These are phyloP conservation scores for Phyllosticta citriasiana DNA, from an alignment of 2,329 filamentous ascomycete genomes.

Conservation along the genomic window DNA sequence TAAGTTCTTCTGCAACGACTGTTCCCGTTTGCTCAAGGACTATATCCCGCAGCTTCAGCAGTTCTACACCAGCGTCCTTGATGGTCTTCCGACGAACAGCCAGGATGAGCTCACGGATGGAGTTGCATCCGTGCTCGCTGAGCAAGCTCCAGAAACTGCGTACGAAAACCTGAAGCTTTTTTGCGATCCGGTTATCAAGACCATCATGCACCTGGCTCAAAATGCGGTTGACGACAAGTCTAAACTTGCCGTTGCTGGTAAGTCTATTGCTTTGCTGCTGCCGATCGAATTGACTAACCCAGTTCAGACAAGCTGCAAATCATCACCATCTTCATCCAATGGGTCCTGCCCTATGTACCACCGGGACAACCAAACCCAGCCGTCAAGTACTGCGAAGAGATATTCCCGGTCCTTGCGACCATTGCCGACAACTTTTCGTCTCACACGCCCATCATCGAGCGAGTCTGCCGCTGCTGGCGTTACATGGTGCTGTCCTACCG, in stretches of 20 bases:
- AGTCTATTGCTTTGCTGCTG: slow-evolving; percentile 11
- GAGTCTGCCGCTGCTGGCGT: slow-evolving; percentile 90
- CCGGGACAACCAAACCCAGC: slow-evolving; percentile 71
- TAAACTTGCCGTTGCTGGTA: slow-evolving; percentile 77
- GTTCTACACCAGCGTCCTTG: slow-evolving; percentile 85
- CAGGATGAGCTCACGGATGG: slow-evolving; percentile 96
- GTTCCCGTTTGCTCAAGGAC: slow-evolving; percentile 71
- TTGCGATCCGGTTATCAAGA: slow-evolving; percentile 78
- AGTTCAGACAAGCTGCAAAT: slow-evolving; percentile 72
- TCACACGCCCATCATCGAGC: slow-evolving; percentile 83
- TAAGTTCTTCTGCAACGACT: slow-evolving; percentile 95
- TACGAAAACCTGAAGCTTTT: slow-evolving; percentile 84
- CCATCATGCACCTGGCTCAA: slow-evolving; percentile 80
- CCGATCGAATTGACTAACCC: slow-evolving; percentile 10
- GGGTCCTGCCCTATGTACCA: slow-evolving; percentile 63
- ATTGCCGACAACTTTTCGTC: slow-evolving; percentile 80
- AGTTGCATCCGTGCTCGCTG: slow-evolving; percentile 82
- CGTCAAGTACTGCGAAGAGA: slow-evolving; percentile 92
- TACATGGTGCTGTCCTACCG: slow-evolving; percentile 96
- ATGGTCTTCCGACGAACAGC: slow-evolving; percentile 73
- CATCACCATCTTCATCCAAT: slow-evolving; percentile 80
- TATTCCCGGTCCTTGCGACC: slow-evolving; percentile 77
- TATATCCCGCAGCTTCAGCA: slow-evolving; percentile 80
- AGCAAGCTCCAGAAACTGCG: slow-evolving; percentile 68
- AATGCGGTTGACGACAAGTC: slow-evolving; percentile 71